Evolutionary conservation across 306 rosid genomes (phyloP).

Genomic region (Lathyrus oleraceus): DNA sequence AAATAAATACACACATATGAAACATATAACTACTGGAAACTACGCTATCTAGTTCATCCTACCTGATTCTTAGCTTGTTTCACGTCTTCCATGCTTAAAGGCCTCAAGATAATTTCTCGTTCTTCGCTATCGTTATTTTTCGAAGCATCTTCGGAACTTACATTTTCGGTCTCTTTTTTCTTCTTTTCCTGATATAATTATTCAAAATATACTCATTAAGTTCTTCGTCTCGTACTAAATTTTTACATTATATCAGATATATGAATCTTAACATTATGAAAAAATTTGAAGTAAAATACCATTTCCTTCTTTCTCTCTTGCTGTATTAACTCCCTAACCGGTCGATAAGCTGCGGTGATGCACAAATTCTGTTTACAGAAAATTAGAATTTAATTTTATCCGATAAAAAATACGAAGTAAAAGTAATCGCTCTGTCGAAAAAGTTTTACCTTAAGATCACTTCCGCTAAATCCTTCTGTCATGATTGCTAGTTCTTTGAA

Average conservation of each 20-base stretch:
- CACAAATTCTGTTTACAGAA: slow-evolving; percentile 81
- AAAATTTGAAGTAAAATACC: slow-evolving; percentile 47
- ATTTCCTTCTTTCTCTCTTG: slow-evolving; percentile 73
- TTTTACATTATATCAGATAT: neutral
- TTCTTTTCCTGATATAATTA: slow-evolving; percentile 65
- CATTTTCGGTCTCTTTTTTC: slow-evolving; percentile 55
- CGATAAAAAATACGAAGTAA: slow-evolving; percentile 9
- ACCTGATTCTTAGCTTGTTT: slow-evolving; percentile 93
- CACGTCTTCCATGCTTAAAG: slow-evolving; percentile 90
- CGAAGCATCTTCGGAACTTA: slow-evolving; percentile 52
- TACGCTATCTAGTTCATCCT: neutral
- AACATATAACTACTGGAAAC: neutral
- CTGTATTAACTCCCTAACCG: slow-evolving; percentile 85
- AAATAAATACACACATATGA: neutral
- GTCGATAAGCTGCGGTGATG: slow-evolving; percentile 87
- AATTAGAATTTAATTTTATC: slow-evolving; percentile 23
- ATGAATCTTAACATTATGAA: neutral
- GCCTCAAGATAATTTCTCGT: slow-evolving; percentile 57
- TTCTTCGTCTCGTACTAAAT: neutral
- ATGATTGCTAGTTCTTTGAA: slow-evolving; percentile 71
- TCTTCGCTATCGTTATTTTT: slow-evolving; percentile 57
- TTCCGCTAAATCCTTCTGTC: slow-evolving; percentile 91
- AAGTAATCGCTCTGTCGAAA: slow-evolving; percentile 13
- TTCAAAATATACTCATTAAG: slow-evolving; percentile 16
- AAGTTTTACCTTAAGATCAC: slow-evolving; percentile 84